Base-by-base conservation (phyloP, 352 stramenopile genomes). In the Globisporangium viniferum region DNA sequence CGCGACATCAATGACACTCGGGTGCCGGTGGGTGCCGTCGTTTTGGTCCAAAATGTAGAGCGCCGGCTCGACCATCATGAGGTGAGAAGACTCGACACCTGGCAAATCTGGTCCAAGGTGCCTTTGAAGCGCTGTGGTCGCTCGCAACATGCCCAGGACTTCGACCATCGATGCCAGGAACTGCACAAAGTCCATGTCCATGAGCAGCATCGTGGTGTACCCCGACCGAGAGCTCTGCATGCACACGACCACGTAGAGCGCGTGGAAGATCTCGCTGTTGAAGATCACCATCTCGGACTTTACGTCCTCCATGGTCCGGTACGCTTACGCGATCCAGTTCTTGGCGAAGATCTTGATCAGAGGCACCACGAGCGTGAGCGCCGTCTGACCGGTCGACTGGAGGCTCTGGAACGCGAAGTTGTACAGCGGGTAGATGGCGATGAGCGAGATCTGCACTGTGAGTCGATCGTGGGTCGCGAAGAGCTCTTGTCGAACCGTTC, bases 241-340 rank as follows among this genome's bases (percentile, higher is more conserved):
- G 57, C 73, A 80, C 60, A 65, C 70, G 0, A 62, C 70, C 5
- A 79, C 53, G 35, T 71, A 79, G 3, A 79, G 54, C 4, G 67
- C 49, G 60, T 74, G 70, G 57, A 68, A 74, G 44, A 75, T 55
- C 58, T 79, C 64, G 18, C 57, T 62, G 29, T 77, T 74, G 12
- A 79, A 51, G 22, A 75, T 59, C 33, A 77, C 67, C 29, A 79
- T 68, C 54, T 77, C 73, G 4, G 68, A 58, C 5, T 72, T 71
- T 18, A 70, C 54, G 46, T 80, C 71, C 22, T 73, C 68, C 64
- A 73, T 72, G 53, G 49, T n/a, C 0, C 63, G 66, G 46, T 68
- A 73, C 14, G 72, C 49, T 36, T 69, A 68, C 3, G 54, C 49
- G 36, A 80, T 73, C 59, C 44, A 67, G 29, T 70, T 75, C 51